Evolutionary conservation across 352 stramenopile genomes (phyloP).

Genomic region (Thalassiosira mediterranea): DNA sequence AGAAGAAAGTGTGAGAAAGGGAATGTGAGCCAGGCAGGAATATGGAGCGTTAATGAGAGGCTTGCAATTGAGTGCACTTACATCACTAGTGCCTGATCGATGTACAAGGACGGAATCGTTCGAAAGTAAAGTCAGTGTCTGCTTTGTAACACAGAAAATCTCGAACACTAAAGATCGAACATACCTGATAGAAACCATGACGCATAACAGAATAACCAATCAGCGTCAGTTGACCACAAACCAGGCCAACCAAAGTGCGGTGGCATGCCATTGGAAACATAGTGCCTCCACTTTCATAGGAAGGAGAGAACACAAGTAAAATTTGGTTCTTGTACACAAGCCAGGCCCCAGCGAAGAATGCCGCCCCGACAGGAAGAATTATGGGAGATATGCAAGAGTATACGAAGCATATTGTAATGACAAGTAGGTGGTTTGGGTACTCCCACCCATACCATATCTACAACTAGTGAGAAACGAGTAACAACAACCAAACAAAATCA

Average conservation of each 20-base stretch:
- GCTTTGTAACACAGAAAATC: too few relatives aligned
- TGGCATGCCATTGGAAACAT: constrained; percentile 81
- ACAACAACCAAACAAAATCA: too few relatives aligned
- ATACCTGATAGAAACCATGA: constrained; percentile 58
- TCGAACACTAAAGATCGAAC: too few relatives aligned
- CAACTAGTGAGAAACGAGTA: too few relatives aligned
- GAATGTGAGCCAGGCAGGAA: too few relatives aligned
- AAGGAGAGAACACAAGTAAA: constrained; percentile 84
- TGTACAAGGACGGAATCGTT: too few relatives aligned
- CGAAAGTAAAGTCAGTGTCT: too few relatives aligned
- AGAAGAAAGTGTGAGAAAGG: too few relatives aligned
- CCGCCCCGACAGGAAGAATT: constrained; percentile 77
- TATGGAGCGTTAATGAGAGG: too few relatives aligned
- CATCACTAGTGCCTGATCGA: constrained; percentile 45
- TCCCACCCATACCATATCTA: constrained; percentile 74
- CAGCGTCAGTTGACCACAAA: constrained; percentile 61
- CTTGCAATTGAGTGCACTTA: too few relatives aligned
- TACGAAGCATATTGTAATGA: constrained; percentile 85
- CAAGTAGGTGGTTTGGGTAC: constrained; percentile 81
- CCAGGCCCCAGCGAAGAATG: constrained; percentile 84
- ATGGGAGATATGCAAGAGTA: constrained; percentile 67
- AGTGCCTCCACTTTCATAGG: constrained; percentile 84
- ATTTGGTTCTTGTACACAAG: constrained; percentile 88
- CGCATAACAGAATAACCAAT: constrained; percentile 62
- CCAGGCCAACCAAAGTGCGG: constrained; percentile 77